Percentiles rank a stretch among this genome's conserved stretches.
These are phyloP conservation scores for Sporothrix mexicana DNA, from an alignment of 2,329 filamentous ascomycete species.

Conservation along the genomic window DNA sequence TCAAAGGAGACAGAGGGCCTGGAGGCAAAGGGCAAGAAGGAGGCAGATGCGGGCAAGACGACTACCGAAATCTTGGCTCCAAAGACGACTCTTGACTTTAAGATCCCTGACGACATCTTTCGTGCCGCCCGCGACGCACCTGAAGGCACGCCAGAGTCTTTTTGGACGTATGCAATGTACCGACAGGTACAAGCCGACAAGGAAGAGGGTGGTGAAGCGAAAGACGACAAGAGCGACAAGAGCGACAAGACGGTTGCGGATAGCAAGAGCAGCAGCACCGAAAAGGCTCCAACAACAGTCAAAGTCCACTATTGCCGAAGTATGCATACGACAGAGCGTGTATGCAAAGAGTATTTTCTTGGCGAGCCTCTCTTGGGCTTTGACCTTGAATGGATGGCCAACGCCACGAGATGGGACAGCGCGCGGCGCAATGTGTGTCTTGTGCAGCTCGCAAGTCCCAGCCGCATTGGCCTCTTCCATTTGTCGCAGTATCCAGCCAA, in stretches of 20 bases:
- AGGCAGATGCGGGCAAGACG: slow-evolving; percentile 10
- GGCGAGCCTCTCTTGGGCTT: slow-evolving; percentile 78
- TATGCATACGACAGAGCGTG: slow-evolving; percentile 68
- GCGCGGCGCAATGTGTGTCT: slow-evolving; percentile 76
- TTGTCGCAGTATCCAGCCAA: slow-evolving; percentile 66
- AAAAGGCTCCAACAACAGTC: slow-evolving; percentile 47
- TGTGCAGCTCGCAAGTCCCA: slow-evolving; percentile 80
- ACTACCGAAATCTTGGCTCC: slow-evolving; percentile 43
- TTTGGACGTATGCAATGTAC: slow-evolving; percentile 74
- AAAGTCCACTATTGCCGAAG: slow-evolving; percentile 79
- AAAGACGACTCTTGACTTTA: slow-evolving; percentile 51
- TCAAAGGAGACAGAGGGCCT: background rate
- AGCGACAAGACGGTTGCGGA: background rate
- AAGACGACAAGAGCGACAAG: background rate
- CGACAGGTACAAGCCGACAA: slow-evolving; percentile 54
- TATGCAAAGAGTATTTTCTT: slow-evolving; percentile 69
- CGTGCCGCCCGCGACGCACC: slow-evolving; percentile 55
- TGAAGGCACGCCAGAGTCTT: slow-evolving; percentile 56
- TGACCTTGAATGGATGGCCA: slow-evolving; percentile 81
- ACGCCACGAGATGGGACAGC: slow-evolving; percentile 53
- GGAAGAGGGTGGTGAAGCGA: slow-evolving; percentile 37
- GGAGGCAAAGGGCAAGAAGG: background rate
- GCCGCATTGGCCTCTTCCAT: slow-evolving; percentile 81
- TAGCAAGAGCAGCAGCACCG: background rate
- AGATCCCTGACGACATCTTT: slow-evolving; percentile 55